These are phyloP conservation scores for Aspergillus aculeatus DNA, from an alignment of 2,329 filamentous ascomycete species.

Conservation along the genomic window DNA sequence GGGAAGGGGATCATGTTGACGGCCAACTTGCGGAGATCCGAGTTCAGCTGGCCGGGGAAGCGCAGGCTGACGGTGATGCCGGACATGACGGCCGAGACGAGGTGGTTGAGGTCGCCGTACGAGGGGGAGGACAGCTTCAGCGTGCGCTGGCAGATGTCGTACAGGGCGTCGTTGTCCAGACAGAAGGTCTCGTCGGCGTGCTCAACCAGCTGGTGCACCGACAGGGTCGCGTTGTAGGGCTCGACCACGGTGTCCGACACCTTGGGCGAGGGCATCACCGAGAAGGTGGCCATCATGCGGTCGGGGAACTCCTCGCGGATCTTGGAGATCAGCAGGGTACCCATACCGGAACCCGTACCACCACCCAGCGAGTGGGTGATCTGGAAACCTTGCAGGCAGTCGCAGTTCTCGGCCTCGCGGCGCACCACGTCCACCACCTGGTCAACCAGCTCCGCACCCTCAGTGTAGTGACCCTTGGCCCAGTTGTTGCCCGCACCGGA, in stretches of 20 bases:
- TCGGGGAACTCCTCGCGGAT: slow-evolving; percentile 99
- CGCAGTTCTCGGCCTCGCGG: slow-evolving; percentile 96
- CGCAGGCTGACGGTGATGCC: slow-evolving; percentile 97
- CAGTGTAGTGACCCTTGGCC: slow-evolving; percentile 99
- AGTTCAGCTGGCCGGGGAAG: slow-evolving; percentile 99
- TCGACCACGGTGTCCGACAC: slow-evolving; percentile 99
- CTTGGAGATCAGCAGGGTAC: slow-evolving; percentile 99
- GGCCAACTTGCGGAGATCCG: slow-evolving; percentile 97
- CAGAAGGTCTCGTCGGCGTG: slow-evolving; percentile 99
- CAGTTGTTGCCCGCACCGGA: slow-evolving; percentile 99
- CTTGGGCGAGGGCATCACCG: slow-evolving; percentile 97
- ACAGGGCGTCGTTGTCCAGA: slow-evolving; percentile 99
- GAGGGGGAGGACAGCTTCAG: slow-evolving; percentile 98
- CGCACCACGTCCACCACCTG: slow-evolving; percentile 97
- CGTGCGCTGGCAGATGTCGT: slow-evolving; percentile 99
- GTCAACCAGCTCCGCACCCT: slow-evolving; percentile 98
- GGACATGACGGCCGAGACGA: slow-evolving; percentile 99
- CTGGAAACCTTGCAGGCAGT: slow-evolving; percentile 99
- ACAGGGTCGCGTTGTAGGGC: slow-evolving; percentile 99
- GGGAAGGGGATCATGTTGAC: slow-evolving; percentile 99
- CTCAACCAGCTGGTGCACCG: slow-evolving; percentile 98
- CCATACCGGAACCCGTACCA: slow-evolving; percentile 99
- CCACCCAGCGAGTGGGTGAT: slow-evolving; percentile 99
- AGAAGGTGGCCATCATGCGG: slow-evolving; percentile 99
- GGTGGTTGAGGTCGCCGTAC: slow-evolving; percentile 98